Evolutionary conservation across 2,329 filamentous ascomycete species (phyloP).

Genomic region (Xylaria sp.): DNA sequence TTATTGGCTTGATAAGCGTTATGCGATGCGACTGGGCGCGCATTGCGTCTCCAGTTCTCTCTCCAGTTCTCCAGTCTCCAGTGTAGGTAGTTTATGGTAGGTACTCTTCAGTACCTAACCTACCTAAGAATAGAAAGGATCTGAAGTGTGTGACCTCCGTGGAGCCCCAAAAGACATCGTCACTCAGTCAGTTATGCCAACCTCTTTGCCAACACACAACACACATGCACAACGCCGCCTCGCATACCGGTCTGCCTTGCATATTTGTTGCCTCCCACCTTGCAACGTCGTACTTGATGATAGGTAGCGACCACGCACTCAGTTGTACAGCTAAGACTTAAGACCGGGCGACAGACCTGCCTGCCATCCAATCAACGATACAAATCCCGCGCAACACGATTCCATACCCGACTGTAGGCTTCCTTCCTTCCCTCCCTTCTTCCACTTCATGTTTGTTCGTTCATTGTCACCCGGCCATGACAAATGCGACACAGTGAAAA

Average conservation of each 20-base stretch:
- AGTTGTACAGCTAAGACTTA: constrained; percentile 17
- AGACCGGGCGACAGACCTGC: constrained; percentile 10
- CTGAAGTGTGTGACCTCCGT: constrained; percentile 8
- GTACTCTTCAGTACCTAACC: background rate
- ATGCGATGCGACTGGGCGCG: constrained; percentile 5
- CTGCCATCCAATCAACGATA: constrained; percentile 24
- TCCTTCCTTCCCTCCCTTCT: too few relatives aligned
- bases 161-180: constrained; percentile 16
- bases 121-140: constrained; percentile 30
- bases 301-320: constrained; percentile 16
- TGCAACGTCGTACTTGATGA: constrained; percentile 28
- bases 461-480: constrained; percentile 12
- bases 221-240: constrained; percentile 31
- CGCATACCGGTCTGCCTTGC: constrained; percentile 22
- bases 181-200: constrained; percentile 7
- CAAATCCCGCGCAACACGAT: constrained; percentile 17
- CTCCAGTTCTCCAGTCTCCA: too few relatives aligned
- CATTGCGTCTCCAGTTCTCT: background rate
- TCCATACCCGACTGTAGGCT: constrained; percentile 24
- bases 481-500: constrained; percentile 9
- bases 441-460: background rate
- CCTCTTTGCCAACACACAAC: constrained; percentile 22
- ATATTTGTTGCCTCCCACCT: constrained; percentile 28
- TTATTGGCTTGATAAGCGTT: constrained; percentile 6
- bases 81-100: background rate